Percentiles rank a stretch among this genome's conserved stretches.
phyloP scores from a whole-genome alignment of 2,329 filamentous ascomycete species.

The Fusarium setosum region DNA sequence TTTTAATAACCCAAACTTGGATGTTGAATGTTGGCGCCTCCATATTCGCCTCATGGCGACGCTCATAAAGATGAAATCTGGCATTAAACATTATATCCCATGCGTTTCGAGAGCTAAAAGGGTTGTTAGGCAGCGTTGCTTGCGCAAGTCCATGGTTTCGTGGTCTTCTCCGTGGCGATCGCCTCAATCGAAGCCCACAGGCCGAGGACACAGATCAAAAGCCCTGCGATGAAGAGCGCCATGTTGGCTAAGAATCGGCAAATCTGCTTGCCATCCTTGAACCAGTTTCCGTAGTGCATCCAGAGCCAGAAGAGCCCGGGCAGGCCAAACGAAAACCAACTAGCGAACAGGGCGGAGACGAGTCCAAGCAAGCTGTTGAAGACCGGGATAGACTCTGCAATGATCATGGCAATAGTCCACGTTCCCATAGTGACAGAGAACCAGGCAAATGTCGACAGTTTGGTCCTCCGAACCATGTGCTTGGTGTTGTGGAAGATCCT shows the following conservation, averaged over 20 bases:
- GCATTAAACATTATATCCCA: neutral
- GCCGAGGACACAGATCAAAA: slow-evolving; percentile 51
- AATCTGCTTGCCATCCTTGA: slow-evolving; percentile 45
- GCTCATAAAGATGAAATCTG: neutral
- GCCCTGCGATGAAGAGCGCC: slow-evolving; percentile 47
- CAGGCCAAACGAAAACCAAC: slow-evolving; percentile 72
- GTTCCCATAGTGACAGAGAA: slow-evolving; percentile 62
- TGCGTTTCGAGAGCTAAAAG: neutral
- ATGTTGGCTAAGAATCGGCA: slow-evolving; percentile 48
- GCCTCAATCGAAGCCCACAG: slow-evolving; percentile 54
- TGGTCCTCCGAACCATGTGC: slow-evolving; percentile 62
- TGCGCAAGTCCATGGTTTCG: slow-evolving; percentile 51
- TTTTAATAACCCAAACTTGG: too few species aligned
- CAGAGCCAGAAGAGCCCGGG: slow-evolving; percentile 61
- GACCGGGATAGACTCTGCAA: slow-evolving; percentile 76
- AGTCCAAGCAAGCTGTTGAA: slow-evolving; percentile 75
- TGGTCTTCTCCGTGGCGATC: slow-evolving; percentile 44
- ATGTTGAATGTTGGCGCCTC: too few species aligned
- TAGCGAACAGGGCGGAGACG: slow-evolving; percentile 71
- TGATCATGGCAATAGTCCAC: slow-evolving; percentile 73
- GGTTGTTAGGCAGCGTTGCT: slow-evolving; percentile 41
- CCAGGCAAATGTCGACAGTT: slow-evolving; percentile 67
- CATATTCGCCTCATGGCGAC: too few species aligned
- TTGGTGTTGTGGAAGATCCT: slow-evolving; percentile 71
- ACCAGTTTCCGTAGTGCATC: slow-evolving; percentile 57